Evolutionary conservation across 306 rosid species (phyloP).

Genomic region (Begonia masoniana): DNA sequence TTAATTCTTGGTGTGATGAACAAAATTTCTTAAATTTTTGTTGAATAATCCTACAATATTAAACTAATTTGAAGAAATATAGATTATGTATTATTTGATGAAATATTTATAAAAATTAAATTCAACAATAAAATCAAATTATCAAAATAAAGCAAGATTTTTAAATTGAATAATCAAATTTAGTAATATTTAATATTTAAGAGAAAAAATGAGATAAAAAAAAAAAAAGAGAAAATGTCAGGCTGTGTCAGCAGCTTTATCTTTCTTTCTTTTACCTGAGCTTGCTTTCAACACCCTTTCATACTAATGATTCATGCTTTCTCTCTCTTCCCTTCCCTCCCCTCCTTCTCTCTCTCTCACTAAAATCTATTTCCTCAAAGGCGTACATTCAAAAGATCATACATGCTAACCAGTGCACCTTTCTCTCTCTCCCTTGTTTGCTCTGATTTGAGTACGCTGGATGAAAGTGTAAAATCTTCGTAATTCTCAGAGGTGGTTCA

Average conservation of each 20-base stretch:
- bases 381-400: neutral
- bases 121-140: no score
- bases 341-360: constrained; percentile 6
- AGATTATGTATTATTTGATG: no score
- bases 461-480: constrained; percentile 20
- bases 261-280: constrained; percentile 38
- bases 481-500: constrained; percentile 36
- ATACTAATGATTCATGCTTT: constrained; percentile 46
- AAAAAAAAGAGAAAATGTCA: constrained; percentile 22
- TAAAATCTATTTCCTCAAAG: no score
- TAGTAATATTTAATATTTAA: no score
- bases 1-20: no score
- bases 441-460: no score
- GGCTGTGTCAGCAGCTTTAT: constrained; percentile 48
- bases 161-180: no score
- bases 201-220: neutral
- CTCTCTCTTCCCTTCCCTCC: constrained; percentile 3
- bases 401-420: neutral
- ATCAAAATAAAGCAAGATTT: no score
- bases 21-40: no score
- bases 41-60: no score
- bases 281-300: constrained; percentile 39
- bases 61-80: no score
- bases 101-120: no score
- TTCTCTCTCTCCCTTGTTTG: constrained; percentile 3